These are phyloP conservation scores for Sugiyamaella americana DNA, from an alignment of 805 yeast species.

Conservation along the genomic window DNA sequence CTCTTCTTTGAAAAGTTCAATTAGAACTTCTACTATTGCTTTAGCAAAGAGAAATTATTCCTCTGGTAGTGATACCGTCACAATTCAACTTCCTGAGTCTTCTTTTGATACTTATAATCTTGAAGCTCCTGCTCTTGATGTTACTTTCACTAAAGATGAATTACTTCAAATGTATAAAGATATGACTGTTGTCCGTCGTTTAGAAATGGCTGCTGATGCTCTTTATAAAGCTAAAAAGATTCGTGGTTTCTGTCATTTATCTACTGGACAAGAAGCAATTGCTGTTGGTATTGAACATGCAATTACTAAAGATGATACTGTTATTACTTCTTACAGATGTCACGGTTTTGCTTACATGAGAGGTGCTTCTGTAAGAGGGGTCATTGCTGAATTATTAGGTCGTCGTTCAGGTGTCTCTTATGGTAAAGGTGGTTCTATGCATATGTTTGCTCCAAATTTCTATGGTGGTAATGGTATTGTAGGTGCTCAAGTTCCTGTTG, in stretches of 20 bases:
- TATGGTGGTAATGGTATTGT: slow-evolving; percentile 99
- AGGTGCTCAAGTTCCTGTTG: slow-evolving; percentile 98
- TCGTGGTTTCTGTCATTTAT: slow-evolving; percentile 98
- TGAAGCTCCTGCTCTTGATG: slow-evolving; percentile 63
- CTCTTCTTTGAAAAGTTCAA: neutral
- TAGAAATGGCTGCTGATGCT: slow-evolving; percentile 99
- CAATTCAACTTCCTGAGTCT: slow-evolving; percentile 54
- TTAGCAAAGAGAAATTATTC: neutral
- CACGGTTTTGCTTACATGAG: slow-evolving; percentile 98
- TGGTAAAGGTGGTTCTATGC: slow-evolving; percentile 99
- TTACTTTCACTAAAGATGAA: slow-evolving; percentile 73
- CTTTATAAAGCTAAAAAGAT: slow-evolving; percentile 97
- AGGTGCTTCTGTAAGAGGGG: slow-evolving; percentile 85
- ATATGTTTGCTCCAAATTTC: slow-evolving; percentile 91
- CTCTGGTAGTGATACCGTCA: slow-evolving; percentile 14
- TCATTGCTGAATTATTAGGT: slow-evolving; percentile 95
- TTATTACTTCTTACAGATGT: slow-evolving; percentile 97
- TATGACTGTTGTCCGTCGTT: slow-evolving; percentile 81
- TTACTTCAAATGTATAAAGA: slow-evolving; percentile 92
- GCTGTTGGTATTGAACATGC: slow-evolving; percentile 98
- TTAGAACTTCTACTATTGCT: neutral
- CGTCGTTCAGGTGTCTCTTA: slow-evolving; percentile 88
- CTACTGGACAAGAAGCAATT: slow-evolving; percentile 98
- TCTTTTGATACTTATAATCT: slow-evolving; percentile 84
- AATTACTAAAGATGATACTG: slow-evolving; percentile 73